These are phyloP conservation scores for Singerocomus rubriflavus DNA, from an alignment of 1,284 basidiomycete genomes.

Conservation along the genomic window DNA sequence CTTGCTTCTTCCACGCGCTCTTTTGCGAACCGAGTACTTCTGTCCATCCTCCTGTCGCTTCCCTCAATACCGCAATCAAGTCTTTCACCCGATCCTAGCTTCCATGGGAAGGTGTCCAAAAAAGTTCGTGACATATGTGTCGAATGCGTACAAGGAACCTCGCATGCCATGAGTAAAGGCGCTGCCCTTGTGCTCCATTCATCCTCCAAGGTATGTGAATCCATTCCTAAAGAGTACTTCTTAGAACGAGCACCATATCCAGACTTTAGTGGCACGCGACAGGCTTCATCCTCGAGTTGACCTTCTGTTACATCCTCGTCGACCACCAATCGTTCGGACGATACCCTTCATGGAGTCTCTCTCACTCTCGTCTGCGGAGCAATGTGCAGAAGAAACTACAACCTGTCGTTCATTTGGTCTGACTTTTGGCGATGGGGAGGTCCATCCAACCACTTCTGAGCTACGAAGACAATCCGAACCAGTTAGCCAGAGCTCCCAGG, in stretches of 20 bases:
- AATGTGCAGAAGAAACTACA: conserved; percentile 56
- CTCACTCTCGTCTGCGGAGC: conserved; percentile 58
- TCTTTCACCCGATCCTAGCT: conserved; percentile 50
- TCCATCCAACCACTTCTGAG: background rate
- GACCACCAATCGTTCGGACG: conserved; percentile 68
- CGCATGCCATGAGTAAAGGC: conserved; percentile 56
- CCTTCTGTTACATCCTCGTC: conserved; percentile 68
- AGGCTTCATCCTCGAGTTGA: conserved; percentile 48
- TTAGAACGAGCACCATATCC: background rate
- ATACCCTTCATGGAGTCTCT: conserved; percentile 63
- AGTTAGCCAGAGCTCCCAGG: conserved; percentile 1
- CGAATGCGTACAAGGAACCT: conserved; percentile 51
- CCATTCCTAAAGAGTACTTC: background rate
- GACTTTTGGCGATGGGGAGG: conserved; percentile 7
- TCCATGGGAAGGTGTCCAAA: conserved; percentile 44
- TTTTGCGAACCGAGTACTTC: conserved; percentile 52
- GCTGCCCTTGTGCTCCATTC: conserved; percentile 49
- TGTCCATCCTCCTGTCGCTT: conserved; percentile 56
- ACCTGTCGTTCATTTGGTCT: conserved; percentile 44
- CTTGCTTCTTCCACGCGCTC: conserved; percentile 55
- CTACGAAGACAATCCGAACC: background rate
- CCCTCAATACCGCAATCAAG: conserved; percentile 51
- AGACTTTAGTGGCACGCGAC: conserved; percentile 19
- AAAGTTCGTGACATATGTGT: conserved; percentile 48
- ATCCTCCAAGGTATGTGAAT: conserved; percentile 27